Percentiles rank a stretch among this genome's conserved stretches.
These are phyloP conservation scores for Epichloe bromicola DNA, from an alignment of 2,329 filamentous ascomycete genomes.

Conservation along the genomic window DNA sequence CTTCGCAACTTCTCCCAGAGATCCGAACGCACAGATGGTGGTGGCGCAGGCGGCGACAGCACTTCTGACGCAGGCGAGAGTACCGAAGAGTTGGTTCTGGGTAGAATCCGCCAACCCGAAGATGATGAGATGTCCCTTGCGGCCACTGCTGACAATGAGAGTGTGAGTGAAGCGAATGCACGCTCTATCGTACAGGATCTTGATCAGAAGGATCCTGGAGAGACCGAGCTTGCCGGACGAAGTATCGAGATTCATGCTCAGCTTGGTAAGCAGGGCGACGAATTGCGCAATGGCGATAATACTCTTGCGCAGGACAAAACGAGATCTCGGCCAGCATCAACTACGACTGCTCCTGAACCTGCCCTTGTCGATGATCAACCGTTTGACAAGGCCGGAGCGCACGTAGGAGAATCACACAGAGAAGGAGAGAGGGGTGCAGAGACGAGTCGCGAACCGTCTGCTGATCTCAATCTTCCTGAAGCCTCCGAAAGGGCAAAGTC, in stretches of 20 bases:
- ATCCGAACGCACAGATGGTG: conserved; percentile 10
- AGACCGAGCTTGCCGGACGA: conserved; percentile 6
- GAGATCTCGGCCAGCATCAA: background rate
- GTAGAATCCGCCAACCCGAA: conserved; percentile 19
- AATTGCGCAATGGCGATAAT: background rate
- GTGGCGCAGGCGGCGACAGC: conserved; percentile 1
- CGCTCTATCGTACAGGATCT: conserved; percentile 10
- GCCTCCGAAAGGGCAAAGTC: conserved; percentile 26
- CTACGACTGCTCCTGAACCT: background rate
- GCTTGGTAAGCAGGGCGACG: conserved; percentile 13
- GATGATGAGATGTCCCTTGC: conserved; percentile 39
- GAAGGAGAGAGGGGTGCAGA: conserved; percentile 1
- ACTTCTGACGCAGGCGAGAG: conserved; percentile 22
- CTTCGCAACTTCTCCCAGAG: conserved; percentile 31
- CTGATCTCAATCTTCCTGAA: conserved; percentile 7
- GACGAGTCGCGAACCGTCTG: conserved; percentile 1
- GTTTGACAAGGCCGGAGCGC: background rate
- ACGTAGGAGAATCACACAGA: background rate
- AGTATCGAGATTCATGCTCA: conserved; percentile 29
- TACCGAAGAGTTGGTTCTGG: conserved; percentile 32
- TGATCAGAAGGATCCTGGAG: conserved; percentile 8
- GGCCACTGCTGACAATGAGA: conserved; percentile 44
- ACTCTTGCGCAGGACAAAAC: background rate
- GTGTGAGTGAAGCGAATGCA: conserved; percentile 26
- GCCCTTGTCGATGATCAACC: background rate